Evolutionary conservation across 345 rosid species (phyloP).

Genomic region (Citrus hindsii): DNA sequence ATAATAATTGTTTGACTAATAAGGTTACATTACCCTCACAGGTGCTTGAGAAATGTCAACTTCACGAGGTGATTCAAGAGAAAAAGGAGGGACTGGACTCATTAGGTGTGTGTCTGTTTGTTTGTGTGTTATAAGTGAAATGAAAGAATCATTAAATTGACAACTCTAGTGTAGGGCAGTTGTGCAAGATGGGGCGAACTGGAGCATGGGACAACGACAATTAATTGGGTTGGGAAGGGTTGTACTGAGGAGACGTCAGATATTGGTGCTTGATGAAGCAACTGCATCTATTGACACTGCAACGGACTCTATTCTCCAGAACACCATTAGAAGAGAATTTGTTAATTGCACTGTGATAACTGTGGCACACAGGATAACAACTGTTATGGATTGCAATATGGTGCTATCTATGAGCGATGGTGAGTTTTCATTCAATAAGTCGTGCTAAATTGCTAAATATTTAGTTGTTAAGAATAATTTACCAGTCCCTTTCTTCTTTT

Average conservation of each 20-base stretch:
- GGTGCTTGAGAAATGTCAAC: not conserved
- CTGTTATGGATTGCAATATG: not conserved
- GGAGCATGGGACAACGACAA: not conserved
- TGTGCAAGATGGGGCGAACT: not conserved
- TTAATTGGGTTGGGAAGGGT: not conserved
- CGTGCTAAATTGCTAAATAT: not conserved
- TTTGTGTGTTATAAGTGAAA: too few relatives aligned
- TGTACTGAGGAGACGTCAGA: not conserved
- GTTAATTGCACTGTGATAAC: not conserved
- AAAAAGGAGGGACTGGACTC: not conserved
- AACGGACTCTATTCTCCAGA: not conserved
- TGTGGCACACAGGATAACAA: not conserved
- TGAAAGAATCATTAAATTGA: too few relatives aligned
- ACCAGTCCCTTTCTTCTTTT: too few relatives aligned
- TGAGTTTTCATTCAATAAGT: not conserved
- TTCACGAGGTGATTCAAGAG: not conserved
- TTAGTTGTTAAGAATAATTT: not conserved
- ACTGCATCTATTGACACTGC: not conserved
- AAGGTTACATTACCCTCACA: not conserved
- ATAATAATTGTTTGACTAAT: not conserved
- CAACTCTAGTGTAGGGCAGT: not conserved
- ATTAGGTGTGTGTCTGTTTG: not conserved
- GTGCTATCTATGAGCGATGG: not conserved
- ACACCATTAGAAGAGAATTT: not conserved
- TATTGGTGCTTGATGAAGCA: not conserved